Percentiles rank a stretch among this genome's conserved stretches.
phyloP scores from a whole-genome alignment of 73 alveolate species.

The Tetrahymena malaccensis region DNA sequence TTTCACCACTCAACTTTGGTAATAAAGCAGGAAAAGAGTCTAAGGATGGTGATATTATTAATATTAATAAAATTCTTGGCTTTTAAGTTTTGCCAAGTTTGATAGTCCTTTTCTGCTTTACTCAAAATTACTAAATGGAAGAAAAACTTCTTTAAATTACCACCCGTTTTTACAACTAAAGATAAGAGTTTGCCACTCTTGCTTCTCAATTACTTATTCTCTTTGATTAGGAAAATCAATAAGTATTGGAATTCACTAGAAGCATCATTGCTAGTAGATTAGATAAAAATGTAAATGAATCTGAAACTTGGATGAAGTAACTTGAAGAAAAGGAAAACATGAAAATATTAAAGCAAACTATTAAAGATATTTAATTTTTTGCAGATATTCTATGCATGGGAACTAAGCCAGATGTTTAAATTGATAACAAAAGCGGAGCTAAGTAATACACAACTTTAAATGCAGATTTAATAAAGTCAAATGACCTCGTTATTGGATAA shows the following conservation, averaged over 20 bases:
- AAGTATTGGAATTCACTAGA: constrained; percentile 4
- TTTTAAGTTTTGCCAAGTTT: constrained; percentile 30
- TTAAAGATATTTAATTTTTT: constrained; percentile 4
- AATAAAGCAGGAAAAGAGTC: neutral
- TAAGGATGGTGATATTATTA: constrained; percentile 29
- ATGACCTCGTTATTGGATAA: neutral
- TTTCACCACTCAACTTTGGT: constrained; percentile 4
- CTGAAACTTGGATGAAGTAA: constrained; percentile 42
- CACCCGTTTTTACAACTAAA: constrained; percentile 28
- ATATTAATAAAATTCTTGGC: constrained; percentile 20
- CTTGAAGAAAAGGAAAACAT: constrained; percentile 6
- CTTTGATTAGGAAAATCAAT: constrained; percentile 16
- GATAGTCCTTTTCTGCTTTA: constrained; percentile 20
- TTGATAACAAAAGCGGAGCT: neutral
- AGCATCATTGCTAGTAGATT: constrained; percentile 10
- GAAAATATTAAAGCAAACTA: constrained; percentile 6
- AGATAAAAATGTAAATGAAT: constrained; percentile 35
- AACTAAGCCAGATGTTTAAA: constrained; percentile 1
- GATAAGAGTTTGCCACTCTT: constrained; percentile 30
- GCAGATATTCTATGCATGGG: constrained; percentile 10
- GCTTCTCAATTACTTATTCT: constrained; percentile 14
- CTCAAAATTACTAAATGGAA: constrained; percentile 17
- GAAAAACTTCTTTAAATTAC: constrained; percentile 3
- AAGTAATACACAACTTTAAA: neutral
- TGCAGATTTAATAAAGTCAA: neutral